Evolutionary conservation across 768 basidiomycete species (phyloP).

Genomic region (Mycena latifolia): DNA sequence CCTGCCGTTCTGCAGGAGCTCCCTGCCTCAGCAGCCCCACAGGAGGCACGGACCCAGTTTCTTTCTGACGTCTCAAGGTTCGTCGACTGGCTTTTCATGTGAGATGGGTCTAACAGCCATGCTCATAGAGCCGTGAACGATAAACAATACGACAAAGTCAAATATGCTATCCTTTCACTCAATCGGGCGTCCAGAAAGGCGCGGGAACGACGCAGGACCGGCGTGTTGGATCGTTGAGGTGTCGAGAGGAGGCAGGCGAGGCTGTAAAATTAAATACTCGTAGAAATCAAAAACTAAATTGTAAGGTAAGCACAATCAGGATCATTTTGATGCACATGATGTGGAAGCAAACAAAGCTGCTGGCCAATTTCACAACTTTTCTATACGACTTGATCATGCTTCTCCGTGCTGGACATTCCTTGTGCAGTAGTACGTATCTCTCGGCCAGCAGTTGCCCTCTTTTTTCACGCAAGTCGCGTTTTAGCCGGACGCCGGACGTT

Average conservation of each 20-base stretch:
- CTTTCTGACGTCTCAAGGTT: slow-evolving; percentile 81
- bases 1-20: slow-evolving; percentile 79
- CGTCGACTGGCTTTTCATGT: slow-evolving; percentile 42
- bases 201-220: slow-evolving; percentile 69
- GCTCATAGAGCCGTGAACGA: slow-evolving; percentile 69
- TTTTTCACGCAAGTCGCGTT: slow-evolving; percentile 18
- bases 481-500: slow-evolving; percentile 83
- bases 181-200: slow-evolving; percentile 83
- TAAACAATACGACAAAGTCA: slow-evolving; percentile 83
- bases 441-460: neutral
- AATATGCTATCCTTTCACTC: slow-evolving; percentile 78
- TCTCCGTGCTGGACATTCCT: slow-evolving; percentile 69
- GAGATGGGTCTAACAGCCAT: slow-evolving; percentile 21
- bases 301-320: slow-evolving; percentile 15
- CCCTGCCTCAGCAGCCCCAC: slow-evolving; percentile 69
- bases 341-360: slow-evolving; percentile 21
- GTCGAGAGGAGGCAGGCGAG: slow-evolving; percentile 18
- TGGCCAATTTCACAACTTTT: slow-evolving; percentile 10
- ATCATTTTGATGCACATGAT: no score
- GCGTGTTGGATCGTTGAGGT: slow-evolving; percentile 51
- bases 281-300: slow-evolving; percentile 22
- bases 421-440: slow-evolving; percentile 61
- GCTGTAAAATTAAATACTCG: slow-evolving; percentile 27
- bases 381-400: slow-evolving; percentile 58
- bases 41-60: slow-evolving; percentile 78